These are phyloP conservation scores for Trebouxia sp. DNA, from an alignment of 139 green algal genomes.

Conservation along the genomic window DNA sequence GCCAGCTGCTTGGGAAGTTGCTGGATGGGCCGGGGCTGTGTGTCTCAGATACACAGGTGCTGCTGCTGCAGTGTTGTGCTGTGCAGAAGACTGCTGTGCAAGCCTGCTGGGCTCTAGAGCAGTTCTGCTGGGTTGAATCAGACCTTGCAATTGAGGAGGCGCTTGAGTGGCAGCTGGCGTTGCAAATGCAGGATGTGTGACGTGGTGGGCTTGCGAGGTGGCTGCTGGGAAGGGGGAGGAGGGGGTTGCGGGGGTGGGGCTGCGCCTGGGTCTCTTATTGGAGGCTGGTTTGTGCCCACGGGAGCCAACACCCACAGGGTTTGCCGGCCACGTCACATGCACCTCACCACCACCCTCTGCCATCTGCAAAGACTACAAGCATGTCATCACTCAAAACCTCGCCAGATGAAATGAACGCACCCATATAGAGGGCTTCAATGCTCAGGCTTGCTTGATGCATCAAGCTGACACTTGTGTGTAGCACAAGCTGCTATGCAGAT, in stretches of 20 bases:
- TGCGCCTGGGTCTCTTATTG: neutral
- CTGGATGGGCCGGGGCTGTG: no score
- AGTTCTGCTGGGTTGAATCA: no score
- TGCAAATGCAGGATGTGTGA: no score
- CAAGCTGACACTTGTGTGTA: no score
- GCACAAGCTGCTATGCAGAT: no score
- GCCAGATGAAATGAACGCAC: no score
- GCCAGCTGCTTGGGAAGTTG: no score
- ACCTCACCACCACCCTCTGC: neutral
- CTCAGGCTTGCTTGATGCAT: no score
- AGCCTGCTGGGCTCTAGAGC: no score
- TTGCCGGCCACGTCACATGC: constrained; percentile 4
- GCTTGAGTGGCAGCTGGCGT: neutral
- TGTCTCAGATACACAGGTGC: no score
- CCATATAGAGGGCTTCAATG: no score
- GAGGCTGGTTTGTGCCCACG: neutral
- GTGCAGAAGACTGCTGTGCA: neutral
- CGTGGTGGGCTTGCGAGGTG: no score
- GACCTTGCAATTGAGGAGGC: neutral
- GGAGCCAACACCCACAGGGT: constrained; percentile 16
- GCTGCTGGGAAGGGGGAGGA: neutral
- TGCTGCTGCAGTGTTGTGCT: neutral
- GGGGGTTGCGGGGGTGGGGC: neutral
- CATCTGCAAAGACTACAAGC: neutral
- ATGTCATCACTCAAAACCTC: neutral